Conservation (phyloP, 176 grass and related monocot species). For the Zoysia pacifica region DNA sequence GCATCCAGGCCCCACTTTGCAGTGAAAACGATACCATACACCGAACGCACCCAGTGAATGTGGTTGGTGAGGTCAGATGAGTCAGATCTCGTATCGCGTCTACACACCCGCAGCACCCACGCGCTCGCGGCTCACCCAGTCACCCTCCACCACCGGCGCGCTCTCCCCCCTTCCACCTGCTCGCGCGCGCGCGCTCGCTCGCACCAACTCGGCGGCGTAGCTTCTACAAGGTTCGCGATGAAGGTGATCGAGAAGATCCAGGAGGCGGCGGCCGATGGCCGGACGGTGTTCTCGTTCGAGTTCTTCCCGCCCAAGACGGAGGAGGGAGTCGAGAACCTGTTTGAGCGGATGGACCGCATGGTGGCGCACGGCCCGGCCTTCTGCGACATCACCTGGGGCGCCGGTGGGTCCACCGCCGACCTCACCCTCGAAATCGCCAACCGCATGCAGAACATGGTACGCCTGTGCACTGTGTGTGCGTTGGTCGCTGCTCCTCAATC, state of each 20-base stretch:
- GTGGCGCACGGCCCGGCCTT: constrained; percentile 76
- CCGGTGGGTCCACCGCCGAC: constrained; percentile 85
- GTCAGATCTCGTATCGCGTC: constrained; percentile 38
- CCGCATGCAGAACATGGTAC: constrained; percentile 94
- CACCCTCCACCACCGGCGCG: not conserved
- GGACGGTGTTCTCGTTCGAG: constrained; percentile 89
- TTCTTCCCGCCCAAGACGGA: constrained; percentile 87
- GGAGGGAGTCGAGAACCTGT: constrained; percentile 88
- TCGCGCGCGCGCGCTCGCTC: constrained; percentile 32
- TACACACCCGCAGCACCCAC: constrained; percentile 23
- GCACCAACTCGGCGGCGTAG: not conserved
- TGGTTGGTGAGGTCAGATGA: constrained; percentile 37
- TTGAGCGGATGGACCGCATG: constrained; percentile 94
- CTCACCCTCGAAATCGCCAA: constrained; percentile 83
- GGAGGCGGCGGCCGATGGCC: constrained; percentile 51
- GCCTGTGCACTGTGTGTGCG: not conserved
- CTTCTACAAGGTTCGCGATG: constrained; percentile 48
- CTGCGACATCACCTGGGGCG: constrained; percentile 98
- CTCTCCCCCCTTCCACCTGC: not conserved
- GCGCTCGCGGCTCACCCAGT: not conserved
- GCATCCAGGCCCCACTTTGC: accelerated
- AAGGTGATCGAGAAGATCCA: constrained; percentile 89
- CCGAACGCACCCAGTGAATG: not conserved
- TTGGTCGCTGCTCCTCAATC: constrained; percentile 20
- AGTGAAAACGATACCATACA: not conserved